phyloP scores from a whole-genome alignment of 148 eudicot species.

The Cornus suecica region DNA sequence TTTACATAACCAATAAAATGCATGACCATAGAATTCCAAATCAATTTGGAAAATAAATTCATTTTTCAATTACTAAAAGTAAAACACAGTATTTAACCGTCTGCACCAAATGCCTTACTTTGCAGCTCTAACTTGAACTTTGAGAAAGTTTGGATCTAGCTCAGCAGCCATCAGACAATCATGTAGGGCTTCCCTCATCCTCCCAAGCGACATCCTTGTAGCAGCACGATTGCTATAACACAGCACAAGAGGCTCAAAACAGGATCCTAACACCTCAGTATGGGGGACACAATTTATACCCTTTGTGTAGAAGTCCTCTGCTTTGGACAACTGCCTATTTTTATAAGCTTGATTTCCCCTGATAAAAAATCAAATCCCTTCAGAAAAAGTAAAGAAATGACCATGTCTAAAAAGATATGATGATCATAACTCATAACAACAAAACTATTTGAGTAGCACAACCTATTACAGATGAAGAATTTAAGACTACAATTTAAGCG shows the following conservation, averaged over 20 bases:
- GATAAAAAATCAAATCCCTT: conserved; percentile 21
- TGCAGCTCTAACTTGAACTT: conserved; percentile 81
- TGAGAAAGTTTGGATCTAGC: conserved; percentile 66
- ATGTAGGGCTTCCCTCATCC: conserved; percentile 75
- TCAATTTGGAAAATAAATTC: neutral
- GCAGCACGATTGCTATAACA: conserved; percentile 99
- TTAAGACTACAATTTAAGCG: neutral
- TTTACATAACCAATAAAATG: neutral
- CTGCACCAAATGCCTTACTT: conserved; percentile 54
- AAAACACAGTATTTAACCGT: neutral
- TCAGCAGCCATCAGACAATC: conserved; percentile 75
- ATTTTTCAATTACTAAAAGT: neutral
- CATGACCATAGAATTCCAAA: neutral
- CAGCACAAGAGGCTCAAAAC: conserved; percentile 60
- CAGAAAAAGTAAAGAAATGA: neutral
- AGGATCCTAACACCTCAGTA: conserved; percentile 26
- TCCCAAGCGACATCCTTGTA: conserved; percentile 73
- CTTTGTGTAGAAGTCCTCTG: conserved; percentile 74
- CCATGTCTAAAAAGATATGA: neutral
- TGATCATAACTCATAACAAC: neutral
- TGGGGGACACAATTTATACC: conserved; percentile 58
- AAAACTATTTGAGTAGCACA: neutral
- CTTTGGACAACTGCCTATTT: conserved; percentile 58
- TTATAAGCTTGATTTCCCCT: conserved; percentile 95
- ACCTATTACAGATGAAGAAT: neutral